Conservation (phyloP, 73 alveolate species). For the Paramecium caudatum region DNA sequence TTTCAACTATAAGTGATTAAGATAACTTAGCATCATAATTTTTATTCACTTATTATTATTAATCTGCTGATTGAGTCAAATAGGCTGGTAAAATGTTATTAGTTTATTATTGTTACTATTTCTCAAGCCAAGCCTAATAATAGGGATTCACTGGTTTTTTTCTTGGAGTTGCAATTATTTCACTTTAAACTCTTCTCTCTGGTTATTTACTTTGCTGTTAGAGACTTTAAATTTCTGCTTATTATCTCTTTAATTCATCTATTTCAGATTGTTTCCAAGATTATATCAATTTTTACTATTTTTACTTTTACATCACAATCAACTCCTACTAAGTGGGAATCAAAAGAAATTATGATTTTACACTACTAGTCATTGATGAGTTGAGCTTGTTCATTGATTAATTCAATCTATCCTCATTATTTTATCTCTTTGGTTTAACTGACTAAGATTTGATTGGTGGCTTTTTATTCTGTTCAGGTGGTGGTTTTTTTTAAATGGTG, state of each 20-base stretch:
- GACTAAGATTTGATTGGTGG: constrained; percentile 20
- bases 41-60: neutral
- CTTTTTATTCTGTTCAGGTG: neutral
- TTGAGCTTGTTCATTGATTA: constrained; percentile 31
- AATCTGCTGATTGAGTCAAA: neutral
- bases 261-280: constrained; percentile 48
- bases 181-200: constrained; percentile 36
- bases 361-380: constrained; percentile 65
- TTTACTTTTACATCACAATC: neutral
- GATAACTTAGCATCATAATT: neutral
- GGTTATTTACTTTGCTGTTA: no score
- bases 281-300: constrained; percentile 40
- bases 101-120: neutral
- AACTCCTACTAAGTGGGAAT: constrained; percentile 27
- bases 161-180: constrained; percentile 12
- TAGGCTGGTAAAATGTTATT: neutral
- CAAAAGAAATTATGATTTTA: constrained; percentile 36
- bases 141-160: constrained; percentile 27
- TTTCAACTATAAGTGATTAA: constrained; percentile 8
- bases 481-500: neutral
- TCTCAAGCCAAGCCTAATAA: constrained; percentile 44
- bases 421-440: neutral
- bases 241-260: constrained; percentile 42
- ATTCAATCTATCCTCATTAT: constrained; percentile 8
- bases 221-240: neutral